These are phyloP conservation scores for Leptographium flavum DNA, from an alignment of 2,329 filamentous ascomycete species.

Conservation along the genomic window DNA sequence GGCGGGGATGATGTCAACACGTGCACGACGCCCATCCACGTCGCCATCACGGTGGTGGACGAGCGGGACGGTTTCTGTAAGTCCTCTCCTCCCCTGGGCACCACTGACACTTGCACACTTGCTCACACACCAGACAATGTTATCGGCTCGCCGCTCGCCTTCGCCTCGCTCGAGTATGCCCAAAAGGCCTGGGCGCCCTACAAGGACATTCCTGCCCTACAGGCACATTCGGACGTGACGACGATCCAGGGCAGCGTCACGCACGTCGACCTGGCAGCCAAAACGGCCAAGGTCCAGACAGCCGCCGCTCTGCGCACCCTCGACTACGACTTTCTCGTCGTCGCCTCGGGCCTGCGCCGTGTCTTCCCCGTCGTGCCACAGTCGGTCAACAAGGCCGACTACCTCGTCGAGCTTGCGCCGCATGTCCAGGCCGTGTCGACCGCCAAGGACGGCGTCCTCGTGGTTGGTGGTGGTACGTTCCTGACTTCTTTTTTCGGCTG, in stretches of 20 bases:
- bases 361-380: slow-evolving; percentile 62
- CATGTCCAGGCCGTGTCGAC: slow-evolving; percentile 42
- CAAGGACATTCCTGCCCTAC: slow-evolving; percentile 51
- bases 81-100: slow-evolving; percentile 15
- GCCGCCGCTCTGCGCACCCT: slow-evolving; percentile 20
- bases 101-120: too few species aligned
- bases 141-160: slow-evolving; percentile 60
- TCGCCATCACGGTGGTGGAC: slow-evolving; percentile 62
- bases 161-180: slow-evolving; percentile 49
- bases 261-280: slow-evolving; percentile 42
- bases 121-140: slow-evolving; percentile 43
- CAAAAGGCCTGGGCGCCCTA: slow-evolving; percentile 58
- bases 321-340: slow-evolving; percentile 62
- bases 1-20: slow-evolving; percentile 11
- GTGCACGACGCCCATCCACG: slow-evolving; percentile 23
- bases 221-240: slow-evolving; percentile 39
- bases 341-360: slow-evolving; percentile 54
- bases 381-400: slow-evolving; percentile 44
- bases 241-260: slow-evolving; percentile 53
- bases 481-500: neutral
- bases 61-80: slow-evolving; percentile 74
- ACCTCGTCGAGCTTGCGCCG: slow-evolving; percentile 43
- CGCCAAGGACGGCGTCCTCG: slow-evolving; percentile 44
- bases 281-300: slow-evolving; percentile 43
- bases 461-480: slow-evolving; percentile 50